Conservation (phyloP, 129 eudicot genomes). For the Cynara cardunculus region DNA sequence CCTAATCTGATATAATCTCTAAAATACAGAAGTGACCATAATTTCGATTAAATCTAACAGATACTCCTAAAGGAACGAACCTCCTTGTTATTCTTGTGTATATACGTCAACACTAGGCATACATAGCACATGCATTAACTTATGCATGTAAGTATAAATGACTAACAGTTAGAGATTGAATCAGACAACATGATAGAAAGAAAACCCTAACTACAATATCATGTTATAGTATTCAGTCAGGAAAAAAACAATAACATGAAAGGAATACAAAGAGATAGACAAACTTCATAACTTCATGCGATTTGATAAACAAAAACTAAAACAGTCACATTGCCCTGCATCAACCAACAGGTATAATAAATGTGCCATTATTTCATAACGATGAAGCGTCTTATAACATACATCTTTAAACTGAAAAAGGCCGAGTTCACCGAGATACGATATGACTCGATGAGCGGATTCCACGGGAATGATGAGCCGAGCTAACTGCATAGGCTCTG, state of each 20-base stretch:
- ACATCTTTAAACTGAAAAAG: constrained; percentile 86
- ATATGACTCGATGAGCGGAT: constrained; percentile 72
- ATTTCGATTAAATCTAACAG: too few relatives aligned
- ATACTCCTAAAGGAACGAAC: background rate
- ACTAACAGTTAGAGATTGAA: background rate
- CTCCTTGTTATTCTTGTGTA: background rate
- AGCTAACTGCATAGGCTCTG: constrained; percentile 78
- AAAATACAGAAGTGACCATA: too few relatives aligned
- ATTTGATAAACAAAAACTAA: background rate
- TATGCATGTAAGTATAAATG: background rate
- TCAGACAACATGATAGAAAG: background rate
- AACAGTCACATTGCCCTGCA: background rate
- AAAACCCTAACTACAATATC: background rate
- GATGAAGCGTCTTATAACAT: constrained; percentile 20
- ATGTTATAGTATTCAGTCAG: background rate
- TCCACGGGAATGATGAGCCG: constrained; percentile 72
- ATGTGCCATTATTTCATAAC: background rate
- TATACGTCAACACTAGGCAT: background rate
- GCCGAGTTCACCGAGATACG: constrained; percentile 82
- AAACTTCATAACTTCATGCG: background rate
- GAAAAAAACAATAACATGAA: background rate
- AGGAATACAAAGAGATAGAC: background rate
- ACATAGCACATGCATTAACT: background rate
- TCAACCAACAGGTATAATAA: background rate
- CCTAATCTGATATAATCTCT: too few relatives aligned